A percentile compares a stretch with the other conserved stretches of the same genome.
Evolutionary conservation across 306 rosid genomes (phyloP).

Genomic region (Pyrus communis): DNA sequence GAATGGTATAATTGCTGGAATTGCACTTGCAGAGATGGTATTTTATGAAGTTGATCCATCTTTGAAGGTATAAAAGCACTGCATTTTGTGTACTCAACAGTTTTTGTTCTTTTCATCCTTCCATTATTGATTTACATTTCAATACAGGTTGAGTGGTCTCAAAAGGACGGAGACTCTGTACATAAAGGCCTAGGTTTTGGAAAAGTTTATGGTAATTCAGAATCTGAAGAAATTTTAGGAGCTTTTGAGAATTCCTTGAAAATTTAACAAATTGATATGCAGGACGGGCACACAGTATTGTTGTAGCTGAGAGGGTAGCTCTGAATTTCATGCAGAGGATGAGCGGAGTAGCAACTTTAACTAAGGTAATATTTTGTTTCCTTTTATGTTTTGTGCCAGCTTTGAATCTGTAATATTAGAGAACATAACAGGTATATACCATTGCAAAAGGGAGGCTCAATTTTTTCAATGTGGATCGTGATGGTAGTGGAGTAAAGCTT

Average conservation of each 20-base stretch:
- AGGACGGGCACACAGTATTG: conserved; percentile 80
- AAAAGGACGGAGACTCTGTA: conserved; percentile 68
- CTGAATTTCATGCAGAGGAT: conserved; percentile 96
- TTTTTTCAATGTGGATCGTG: neutral
- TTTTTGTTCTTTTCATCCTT: conserved; percentile 6
- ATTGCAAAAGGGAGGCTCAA: neutral
- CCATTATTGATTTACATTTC: conserved; percentile 10
- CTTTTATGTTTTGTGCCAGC: neutral
- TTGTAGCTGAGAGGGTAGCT: conserved; percentile 79
- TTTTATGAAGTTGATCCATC: conserved; percentile 84
- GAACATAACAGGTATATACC: neutral
- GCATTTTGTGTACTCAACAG: conserved; percentile 11
- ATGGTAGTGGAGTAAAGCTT: neutral
- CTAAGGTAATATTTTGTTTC: conserved; percentile 46
- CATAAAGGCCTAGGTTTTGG: conserved; percentile 77
- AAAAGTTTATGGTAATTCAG: conserved; percentile 65
- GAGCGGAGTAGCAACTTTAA: conserved; percentile 95
- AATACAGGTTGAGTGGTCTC: conserved; percentile 78
- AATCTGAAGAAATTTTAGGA: neutral
- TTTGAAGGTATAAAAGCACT: conserved; percentile 44
- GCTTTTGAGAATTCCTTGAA: conserved; percentile 16
- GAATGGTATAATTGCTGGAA: conserved; percentile 78
- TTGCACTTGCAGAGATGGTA: conserved; percentile 74
- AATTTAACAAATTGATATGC: conserved; percentile 21
- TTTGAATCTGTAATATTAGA: neutral